These are phyloP conservation scores for Colletotrichum higginsianum DNA, from an alignment of 2,329 filamentous ascomycete genomes.

Conservation along the genomic window DNA sequence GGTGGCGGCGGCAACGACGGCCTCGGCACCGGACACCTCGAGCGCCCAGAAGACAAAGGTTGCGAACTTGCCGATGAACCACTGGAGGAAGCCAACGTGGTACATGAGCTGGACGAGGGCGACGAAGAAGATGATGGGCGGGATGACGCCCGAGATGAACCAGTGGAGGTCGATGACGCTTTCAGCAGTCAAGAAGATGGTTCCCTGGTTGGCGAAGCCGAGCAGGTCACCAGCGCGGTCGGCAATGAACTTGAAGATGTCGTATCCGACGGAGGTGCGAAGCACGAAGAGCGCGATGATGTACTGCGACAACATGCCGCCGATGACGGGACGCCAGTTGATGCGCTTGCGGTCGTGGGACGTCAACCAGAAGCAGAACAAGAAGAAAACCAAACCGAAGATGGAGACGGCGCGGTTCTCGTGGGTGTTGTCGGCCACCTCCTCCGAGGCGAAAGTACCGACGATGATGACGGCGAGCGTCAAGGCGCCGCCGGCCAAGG, in stretches of 20 bases:
- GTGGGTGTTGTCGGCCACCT: slow-evolving; percentile 82
- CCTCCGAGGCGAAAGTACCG: slow-evolving; percentile 81
- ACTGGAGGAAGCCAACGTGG: slow-evolving; percentile 86
- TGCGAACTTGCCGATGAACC: slow-evolving; percentile 91
- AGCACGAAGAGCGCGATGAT: slow-evolving; percentile 91
- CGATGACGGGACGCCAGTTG: slow-evolving; percentile 86
- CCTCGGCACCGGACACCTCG: slow-evolving; percentile 89
- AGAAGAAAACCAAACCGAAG: slow-evolving; percentile 82
- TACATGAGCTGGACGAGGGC: slow-evolving; percentile 90
- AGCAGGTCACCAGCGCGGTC: slow-evolving; percentile 80
- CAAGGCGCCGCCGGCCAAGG: slow-evolving; percentile 73
- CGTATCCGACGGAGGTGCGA: slow-evolving; percentile 83
- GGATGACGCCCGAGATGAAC: slow-evolving; percentile 87
- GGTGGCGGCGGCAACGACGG: slow-evolving; percentile 92
- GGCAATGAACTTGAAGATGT: slow-evolving; percentile 94
- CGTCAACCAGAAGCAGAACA: slow-evolving; percentile 77
- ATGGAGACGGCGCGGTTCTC: slow-evolving; percentile 85
- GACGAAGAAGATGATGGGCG: slow-evolving; percentile 96
- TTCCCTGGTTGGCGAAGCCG: slow-evolving; percentile 81
- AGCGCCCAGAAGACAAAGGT: slow-evolving; percentile 93
- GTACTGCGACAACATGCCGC: slow-evolving; percentile 91
- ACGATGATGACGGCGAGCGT: slow-evolving; percentile 82
- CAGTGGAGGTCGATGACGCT: slow-evolving; percentile 63
- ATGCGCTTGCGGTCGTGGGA: slow-evolving; percentile 77
- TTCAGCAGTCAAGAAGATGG: slow-evolving; percentile 76